Evolutionary conservation across 2,329 filamentous ascomycete species (phyloP), one percentile per base, ranked within the genome.

Genomic region (Nigrograna mackinnonii): DNA sequence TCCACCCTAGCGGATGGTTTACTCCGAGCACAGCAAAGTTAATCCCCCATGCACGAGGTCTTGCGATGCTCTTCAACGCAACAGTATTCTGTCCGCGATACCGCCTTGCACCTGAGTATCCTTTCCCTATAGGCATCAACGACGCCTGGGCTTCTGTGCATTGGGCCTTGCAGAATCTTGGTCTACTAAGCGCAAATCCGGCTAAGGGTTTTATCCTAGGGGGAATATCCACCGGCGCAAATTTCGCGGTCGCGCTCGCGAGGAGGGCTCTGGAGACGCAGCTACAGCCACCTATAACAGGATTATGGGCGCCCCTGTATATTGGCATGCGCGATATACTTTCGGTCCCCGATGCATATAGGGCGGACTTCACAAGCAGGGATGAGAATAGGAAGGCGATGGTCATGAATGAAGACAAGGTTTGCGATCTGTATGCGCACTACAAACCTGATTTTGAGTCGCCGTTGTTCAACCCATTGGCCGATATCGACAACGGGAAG

Each of bases 81-180:
- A 67, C 66, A 12, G 74, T 79, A 20, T 66, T 81, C 39, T 74
- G 78, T 49, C 72, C 79, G 9, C 75, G 59, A n/a, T 81, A 80
- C 51, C 71, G 77, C 4, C 69, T 79, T 1, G 73, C 77, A 0
- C 78, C 78, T 6, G 76, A 79, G 54, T 55, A 71, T 47, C 60
- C 71, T 4, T 79, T 76, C 43, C 78, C 78, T n/a, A 68, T 70
- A 12, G 67, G 66, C 21, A 67, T 76, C 16, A 69, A 74, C n/a
- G 78, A 80, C 59, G 72, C 71, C 37, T 79, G 74, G 56, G 71
- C 69, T 5, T 73, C 71, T 2, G 51, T 79, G 22, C 59, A 69
- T 42, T 68, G 73, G 35, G 1, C 68, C 37, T 52, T 60, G 42
- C 22, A 39, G 12, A 54, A 63, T 36, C 41, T 49, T 11, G 16